Evolutionary conservation across 1,284 basidiomycete species (phyloP), one percentile per base, ranked within the genome.

Genomic region (Amylostereum chailletii): DNA sequence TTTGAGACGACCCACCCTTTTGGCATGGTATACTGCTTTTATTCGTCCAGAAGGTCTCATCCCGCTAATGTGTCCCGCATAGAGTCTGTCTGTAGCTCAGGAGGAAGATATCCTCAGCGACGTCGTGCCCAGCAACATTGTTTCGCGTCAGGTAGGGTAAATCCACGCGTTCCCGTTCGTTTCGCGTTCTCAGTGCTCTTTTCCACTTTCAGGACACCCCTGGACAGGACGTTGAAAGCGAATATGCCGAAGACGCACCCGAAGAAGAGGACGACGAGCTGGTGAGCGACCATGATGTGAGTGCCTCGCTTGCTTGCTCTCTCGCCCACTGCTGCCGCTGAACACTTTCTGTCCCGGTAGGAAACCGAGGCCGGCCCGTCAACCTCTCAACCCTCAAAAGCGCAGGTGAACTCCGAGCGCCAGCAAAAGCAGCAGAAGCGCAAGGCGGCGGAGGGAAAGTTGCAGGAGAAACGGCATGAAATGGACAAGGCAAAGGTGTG

Each of bases 401-500:
- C 68, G 43, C 64, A 70, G 48, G 66, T 65, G 11, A 67, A 64
- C 2, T 65, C 65, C n/a, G 68, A 71, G 42, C 63, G 68, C 47
- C 67, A 69, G 57, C 63, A 72, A 54, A 82, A 81, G 66, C 78
- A 76, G 48, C 79, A 81, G 62, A 83, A 79, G 55, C 71, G 82
- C 50, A 85, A 81, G 59, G 81, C 68, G 0, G 84, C 82, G 8
- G 87, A 88, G 58, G 77, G 75, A 3, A 74, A 85, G 54, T 67
- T 90, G 36, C 75, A 80, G 19, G 74, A 67, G 45, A 85, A 81
- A 69, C 71, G 86, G 51, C 77, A 86, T 60, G 83, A 81, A 60
- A 87, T 90, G 83, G 84, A 87, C 69, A 90, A 89, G 63, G 84
- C 82, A 29, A 90, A 89, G 72, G 88, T 84, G 55, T 39, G 65